Base-by-base conservation (phyloP, 768 basidiomycete species). In the Calocybe cyanea region DNA sequence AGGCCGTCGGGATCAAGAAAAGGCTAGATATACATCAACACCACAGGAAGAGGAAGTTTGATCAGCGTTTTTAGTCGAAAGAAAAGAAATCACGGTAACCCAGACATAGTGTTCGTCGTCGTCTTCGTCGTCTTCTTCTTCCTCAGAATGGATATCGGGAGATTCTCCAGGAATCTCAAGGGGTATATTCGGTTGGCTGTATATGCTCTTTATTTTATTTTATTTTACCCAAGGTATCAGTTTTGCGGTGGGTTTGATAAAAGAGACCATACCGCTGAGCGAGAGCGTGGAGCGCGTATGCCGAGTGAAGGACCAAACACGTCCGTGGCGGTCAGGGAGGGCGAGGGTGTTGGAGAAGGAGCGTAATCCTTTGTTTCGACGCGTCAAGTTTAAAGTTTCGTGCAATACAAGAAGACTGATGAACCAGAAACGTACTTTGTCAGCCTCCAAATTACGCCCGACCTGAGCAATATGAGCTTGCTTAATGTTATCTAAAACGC, bases 181-280 rank as follows among this genome's bases (percentile, higher is more conserved):
- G 20, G 61, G 61, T 7, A 47, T 51, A 43, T 63, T 63, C 0
- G 63, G 64, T 7, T 63, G 55, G 25, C 45, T 62, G 47, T 63
- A 67, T 7, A 67, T 48, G 24, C 54, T 59, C 64, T n/a, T n/a
- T n/a, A n/a, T 66, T 39, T 14, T 7, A 17, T 18, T 28, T 10
- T 15, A 2, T 33, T 9, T 25, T 17, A n/a, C 46, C n/a, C n/a
- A n/a, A n/a, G n/a, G n/a, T n/a, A n/a, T n/a, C n/a, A n/a, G n/a
- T n/a, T n/a, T 28, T 21, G 32, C 8, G 17, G 43, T 41, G 3
- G 30, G 18, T 17, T 19, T 15, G 13, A 24, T 38, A 18, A 46
- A 38, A 57, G 54, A 38, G 54, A 54, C 28, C 55, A 46, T 7
- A 56, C 48, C 33, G 51, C 43, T 3, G 54, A 48, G 21, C 51